Base-by-base conservation (phyloP, 2,329 filamentous ascomycete species). In the Pseudogymnoascus sp. region DNA sequence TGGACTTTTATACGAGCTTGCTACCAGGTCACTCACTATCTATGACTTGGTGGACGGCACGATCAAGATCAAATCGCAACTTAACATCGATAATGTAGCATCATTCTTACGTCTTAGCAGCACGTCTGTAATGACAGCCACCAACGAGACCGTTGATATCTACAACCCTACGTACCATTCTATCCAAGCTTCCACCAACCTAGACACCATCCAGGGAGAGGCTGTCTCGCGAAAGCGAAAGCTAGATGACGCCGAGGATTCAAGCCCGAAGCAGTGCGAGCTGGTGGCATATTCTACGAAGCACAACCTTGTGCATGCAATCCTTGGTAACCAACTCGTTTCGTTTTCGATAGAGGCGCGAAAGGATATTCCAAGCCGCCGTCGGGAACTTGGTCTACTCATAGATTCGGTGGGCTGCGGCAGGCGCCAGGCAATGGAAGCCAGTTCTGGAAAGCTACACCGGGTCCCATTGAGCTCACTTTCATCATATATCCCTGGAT, bases 341-440 rank as follows among this genome's bases (percentile, higher is more conserved):
- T 87, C 84, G 1, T 78, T 91, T 59, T 88, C 91, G 67, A 75
- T 88, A n/a, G 83, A 87, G 68, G 80, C 81, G 1, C 84, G 83
- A 1, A 79, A 79, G 67, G 75, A 74, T 50, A 77, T 81, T n/a
- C 77, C 77, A 62, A 81, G 78, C 64, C 81, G 82, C 72, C 77
- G 81, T 37, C 80, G 80, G 38, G 75, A 77, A 1, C 80, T 83
- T 59, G 86, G 87, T 7, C 76, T 89, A 6, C 75, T 92, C 25
- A 87, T 89, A 34, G 88, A 92, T 69, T 88, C 88, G 0, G 83
- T 92, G 60, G 87, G 88, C 1, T 86, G 86, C 63, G 88, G 87
- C 2, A 54, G 47, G 14, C 47, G 25, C 47, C 47, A 54, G 18
- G 75, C 82, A 77, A 1, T 72, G 74, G 9, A 67, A 38, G n/a